Evolutionary conservation across 371 early-diverging fungal species (phyloP).

Genomic region (Quaeritorhiza haematococci): DNA sequence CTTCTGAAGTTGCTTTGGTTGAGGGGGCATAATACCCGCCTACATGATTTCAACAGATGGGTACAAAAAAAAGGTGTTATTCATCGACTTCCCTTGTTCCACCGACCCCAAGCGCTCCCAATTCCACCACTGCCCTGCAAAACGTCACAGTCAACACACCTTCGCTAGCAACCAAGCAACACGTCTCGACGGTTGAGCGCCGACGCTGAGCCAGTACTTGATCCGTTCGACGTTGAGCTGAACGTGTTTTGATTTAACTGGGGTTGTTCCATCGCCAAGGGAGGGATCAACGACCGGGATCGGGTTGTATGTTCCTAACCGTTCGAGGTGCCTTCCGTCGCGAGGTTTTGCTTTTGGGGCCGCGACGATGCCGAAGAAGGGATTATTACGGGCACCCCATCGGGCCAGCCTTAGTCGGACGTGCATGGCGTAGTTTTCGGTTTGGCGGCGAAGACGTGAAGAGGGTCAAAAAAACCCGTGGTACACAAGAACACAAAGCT

Average conservation of each 20-base stretch:
- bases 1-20: constrained; percentile 34
- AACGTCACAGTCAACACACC: constrained; percentile 42
- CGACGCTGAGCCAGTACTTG: constrained; percentile 94
- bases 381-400: constrained; percentile 79
- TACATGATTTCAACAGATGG: constrained; percentile 5
- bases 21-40: constrained; percentile 41
- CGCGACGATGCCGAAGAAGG: constrained; percentile 92
- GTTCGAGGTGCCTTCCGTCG: constrained; percentile 85
- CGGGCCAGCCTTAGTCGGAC: constrained; percentile 79
- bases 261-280: constrained; percentile 3
- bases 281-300: constrained; percentile 51
- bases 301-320: constrained; percentile 89
- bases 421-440: too few species aligned
- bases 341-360: constrained; percentile 77
- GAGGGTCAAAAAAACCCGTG: too few species aligned
- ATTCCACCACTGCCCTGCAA: background rate
- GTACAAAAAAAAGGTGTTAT: background rate
- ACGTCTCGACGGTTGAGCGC: constrained; percentile 87
- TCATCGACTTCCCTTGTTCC: background rate
- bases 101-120: background rate
- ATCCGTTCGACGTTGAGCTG: constrained; percentile 81
- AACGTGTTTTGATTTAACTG: constrained; percentile 74
- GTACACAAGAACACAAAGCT: too few species aligned
- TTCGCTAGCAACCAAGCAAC: constrained; percentile 85
- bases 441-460: too few species aligned